Evolutionary conservation across 768 basidiomycete genomes (phyloP), one percentile per base, ranked within the genome.

Genomic region (Hypsizygus marmoreus): DNA sequence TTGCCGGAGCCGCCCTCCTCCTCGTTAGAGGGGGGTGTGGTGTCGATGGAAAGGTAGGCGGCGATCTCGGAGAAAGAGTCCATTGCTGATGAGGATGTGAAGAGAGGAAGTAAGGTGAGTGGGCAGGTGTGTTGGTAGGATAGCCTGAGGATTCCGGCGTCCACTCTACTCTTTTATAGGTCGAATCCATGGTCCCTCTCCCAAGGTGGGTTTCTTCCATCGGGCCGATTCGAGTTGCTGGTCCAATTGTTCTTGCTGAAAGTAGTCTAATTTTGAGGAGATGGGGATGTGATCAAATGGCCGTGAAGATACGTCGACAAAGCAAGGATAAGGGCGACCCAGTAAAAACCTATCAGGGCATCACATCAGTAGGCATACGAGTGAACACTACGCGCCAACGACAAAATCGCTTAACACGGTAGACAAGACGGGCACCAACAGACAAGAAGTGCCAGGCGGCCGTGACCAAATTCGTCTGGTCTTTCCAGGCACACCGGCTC

Each of bases 11-110:
- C n/a, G n/a, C 28, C 16, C 7, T 22, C 20, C 26, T 40, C 45
- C 9, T 47, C 38, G 22, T 47, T 47, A 14, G 34, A 29, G 19
- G 45, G 13, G 32, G 31, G 19, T 16, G 34, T 22, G 4, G 34
- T 36, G 14, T 33, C 33, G 33, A 36, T 24, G 34, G 39, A 28
- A 0, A 40, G 9, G 17, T 35, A 20, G 32, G 34, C 29, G 34
- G 25, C 26, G 43, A 45, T 37, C 11, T 32, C 28, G n/a, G 39
- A 28, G 43, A 45, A 45, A 28, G 34, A 45, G 43, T 45, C 43
- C 43, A 45, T 45, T 32, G 23, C 26, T 16, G 43, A 35, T 45
- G 43, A 35, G 22, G 43, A 22, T 37, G n/a, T n/a, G n/a, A n/a
- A n/a, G 34, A 35, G 22, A 25, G 28, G 16, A 25, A 40, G 25